Base-by-base conservation (phyloP, 148 eudicot species). In the Camellia granthamiana region DNA sequence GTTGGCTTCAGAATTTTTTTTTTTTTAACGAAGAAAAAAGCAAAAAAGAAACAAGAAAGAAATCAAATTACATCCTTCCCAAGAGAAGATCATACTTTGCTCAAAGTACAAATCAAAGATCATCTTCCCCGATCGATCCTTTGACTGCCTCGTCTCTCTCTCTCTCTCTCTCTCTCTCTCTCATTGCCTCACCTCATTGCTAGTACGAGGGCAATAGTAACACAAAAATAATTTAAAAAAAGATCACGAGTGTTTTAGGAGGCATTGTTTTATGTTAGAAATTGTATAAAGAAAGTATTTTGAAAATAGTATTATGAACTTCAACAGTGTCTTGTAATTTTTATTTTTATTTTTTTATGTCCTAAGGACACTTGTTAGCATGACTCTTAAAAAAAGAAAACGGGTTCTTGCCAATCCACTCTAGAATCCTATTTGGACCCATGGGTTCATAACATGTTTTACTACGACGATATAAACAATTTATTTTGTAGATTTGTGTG, bases 141-240 rank as follows among this genome's bases (percentile, higher is more conserved):
- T 87, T 83, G 82, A 84, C 84, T 84, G 83, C 81, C 81, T 78
- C 81, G 58, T 81, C 79, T 81, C 16, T 66, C 78, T 78, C 18
- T 78, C 42, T 42, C 8, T 68, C 67, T 54, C 64, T 18, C 4
- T 23, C 30, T 76, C 42, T 43, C 8, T 68, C 67, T 54, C 64
- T 18, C 5, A 59, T 59, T 15, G 80, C 60, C 1, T 64, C n/a
- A 3, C 62, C 59, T 55, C 12, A 55, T 55, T 55, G 3, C 38
- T 30, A 30, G 38, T 30, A 30, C 38, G 1, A 30, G 38, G 38
- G 38, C 38, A 30, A 30, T 30, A 30, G 38, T 30, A 30, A 30
- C 38, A 30, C 1, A 30, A 30, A 1, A 30, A 30, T 30, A 30
- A 30, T 30, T 30, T 30, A 30, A 30, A 30, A 44, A 68, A 23